Base-by-base conservation (phyloP, 164 flowering plant species). In the Amborella trichopoda region DNA sequence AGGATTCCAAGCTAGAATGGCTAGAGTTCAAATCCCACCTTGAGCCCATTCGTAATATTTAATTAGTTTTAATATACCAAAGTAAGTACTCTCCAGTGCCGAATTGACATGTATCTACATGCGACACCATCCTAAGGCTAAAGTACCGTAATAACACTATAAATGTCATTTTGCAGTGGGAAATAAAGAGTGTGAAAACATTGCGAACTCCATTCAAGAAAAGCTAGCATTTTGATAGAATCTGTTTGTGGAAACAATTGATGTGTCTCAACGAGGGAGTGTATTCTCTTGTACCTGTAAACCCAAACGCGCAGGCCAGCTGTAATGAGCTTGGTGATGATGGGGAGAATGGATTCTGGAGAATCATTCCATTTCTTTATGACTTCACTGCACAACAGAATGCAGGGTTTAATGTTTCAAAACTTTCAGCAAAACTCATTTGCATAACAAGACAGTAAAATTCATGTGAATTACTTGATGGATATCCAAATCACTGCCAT, bases 251-350 rank as follows among this genome's bases (percentile, higher is more conserved):
- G n/a, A 32, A 32, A 2, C 11, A 32, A n/a, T 1, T 32, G 13
- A n/a, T 32, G 36, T 11, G 36, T 32, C 36, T 11, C 36, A n/a
- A 14, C n/a, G 13, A 6, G 13, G 23, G 26, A 44, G 14, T 4
- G 27, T 26, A 26, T 46, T 3, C 9, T 5, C 1, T 14, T 22
- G n/a, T 58, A 73, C 78, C 82, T 76, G 61, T 68, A 77, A 28
- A 77, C 50, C 79, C 77, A 77, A 30, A 77, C 52, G n/a, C 83
- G 66, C 23, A 73, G 21, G 1, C 78, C 77, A 0, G 66, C 71
- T 0, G 58, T 44, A n/a, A 71, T 32, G 30, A 77, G 78, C 68
- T 69, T 73, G 25, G 23, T 48, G 19, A 73, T 50, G 56, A 63
- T 59, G 19, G 78, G 79, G 23, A 77, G 67, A 1, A 73, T 49